Conservation (phyloP, 164 flowering plant genomes). For the Chimonanthus praecox region DNA sequence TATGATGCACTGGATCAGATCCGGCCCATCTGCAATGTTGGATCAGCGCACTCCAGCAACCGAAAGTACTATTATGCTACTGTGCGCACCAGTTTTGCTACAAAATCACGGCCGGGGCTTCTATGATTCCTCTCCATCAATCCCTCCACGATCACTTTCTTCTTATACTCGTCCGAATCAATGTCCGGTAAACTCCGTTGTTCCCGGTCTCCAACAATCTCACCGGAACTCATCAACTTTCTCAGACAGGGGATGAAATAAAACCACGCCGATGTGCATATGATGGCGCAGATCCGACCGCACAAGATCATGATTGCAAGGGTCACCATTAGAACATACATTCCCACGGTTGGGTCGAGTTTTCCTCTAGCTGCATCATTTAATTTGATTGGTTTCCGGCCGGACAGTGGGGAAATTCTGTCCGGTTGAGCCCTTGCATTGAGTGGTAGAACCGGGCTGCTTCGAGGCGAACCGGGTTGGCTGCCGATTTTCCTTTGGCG, state of each 20-base stretch:
- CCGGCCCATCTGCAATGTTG: too few species aligned
- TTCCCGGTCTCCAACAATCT: neutral
- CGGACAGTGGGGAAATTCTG: neutral
- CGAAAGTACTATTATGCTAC: too few species aligned
- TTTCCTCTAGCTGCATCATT: neutral
- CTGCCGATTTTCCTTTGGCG: neutral
- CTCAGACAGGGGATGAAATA: conserved; percentile 32
- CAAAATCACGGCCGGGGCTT: neutral
- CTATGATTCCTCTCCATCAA: conserved; percentile 28
- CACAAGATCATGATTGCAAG: conserved; percentile 40
- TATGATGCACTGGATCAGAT: too few species aligned
- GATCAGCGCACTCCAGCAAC: too few species aligned
- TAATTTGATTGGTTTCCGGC: neutral
- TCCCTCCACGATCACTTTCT: conserved; percentile 43
- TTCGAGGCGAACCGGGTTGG: conserved; percentile 5
- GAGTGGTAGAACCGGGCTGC: neutral
- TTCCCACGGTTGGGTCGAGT: conserved; percentile 28
- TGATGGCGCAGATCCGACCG: conserved; percentile 60
- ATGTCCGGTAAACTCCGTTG: neutral
- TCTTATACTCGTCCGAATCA: conserved; percentile 27
- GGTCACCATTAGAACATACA: conserved; percentile 42
- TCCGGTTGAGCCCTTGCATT: neutral
- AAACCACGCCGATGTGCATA: conserved; percentile 52
- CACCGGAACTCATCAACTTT: neutral
- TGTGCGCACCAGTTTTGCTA: too few species aligned